phyloP scores from a whole-genome alignment of 1,284 basidiomycete genomes.

The Microbotryum silenes-acaulis region DNA sequence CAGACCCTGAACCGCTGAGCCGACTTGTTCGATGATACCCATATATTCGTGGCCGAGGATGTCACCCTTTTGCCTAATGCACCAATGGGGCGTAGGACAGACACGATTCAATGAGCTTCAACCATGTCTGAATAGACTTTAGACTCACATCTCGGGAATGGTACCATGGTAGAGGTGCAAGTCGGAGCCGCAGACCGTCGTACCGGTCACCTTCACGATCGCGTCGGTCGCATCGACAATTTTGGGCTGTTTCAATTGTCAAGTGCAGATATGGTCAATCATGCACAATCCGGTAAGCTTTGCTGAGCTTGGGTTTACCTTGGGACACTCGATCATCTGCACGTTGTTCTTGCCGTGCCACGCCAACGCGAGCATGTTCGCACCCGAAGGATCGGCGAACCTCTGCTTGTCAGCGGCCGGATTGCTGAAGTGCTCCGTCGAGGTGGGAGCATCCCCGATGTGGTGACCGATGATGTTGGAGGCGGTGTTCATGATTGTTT shows the following conservation, averaged over 20 bases:
- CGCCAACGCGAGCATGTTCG: constrained; percentile 50
- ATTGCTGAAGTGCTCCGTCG: constrained; percentile 10
- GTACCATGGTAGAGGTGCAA: constrained; percentile 58
- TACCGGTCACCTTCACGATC: constrained; percentile 59
- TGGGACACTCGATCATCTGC: constrained; percentile 21
- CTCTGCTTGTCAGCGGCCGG: constrained; percentile 7
- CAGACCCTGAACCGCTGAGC: constrained; percentile 57
- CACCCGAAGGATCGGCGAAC: constrained; percentile 22
- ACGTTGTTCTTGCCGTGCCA: constrained; percentile 57
- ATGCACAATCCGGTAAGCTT: constrained; percentile 26
- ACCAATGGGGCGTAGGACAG: too few relatives aligned
- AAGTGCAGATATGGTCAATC: constrained; percentile 46
- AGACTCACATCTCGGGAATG: constrained; percentile 54
- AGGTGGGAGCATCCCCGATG: not conserved
- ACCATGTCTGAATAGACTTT: too few relatives aligned
- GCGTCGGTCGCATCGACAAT: constrained; percentile 61
- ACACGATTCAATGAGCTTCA: too few relatives aligned
- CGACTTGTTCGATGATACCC: constrained; percentile 59
- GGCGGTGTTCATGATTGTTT: not conserved
- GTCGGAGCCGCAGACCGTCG: constrained; percentile 61
- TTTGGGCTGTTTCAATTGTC: constrained; percentile 52
- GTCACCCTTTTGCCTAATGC: constrained; percentile 4
- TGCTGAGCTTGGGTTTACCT: not conserved
- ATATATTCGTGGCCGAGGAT: constrained; percentile 58
- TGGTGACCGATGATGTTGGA: not conserved